Evolutionary conservation across 2,329 filamentous ascomycete genomes (phyloP).

Genomic region (Colletotrichum trifolii): DNA sequence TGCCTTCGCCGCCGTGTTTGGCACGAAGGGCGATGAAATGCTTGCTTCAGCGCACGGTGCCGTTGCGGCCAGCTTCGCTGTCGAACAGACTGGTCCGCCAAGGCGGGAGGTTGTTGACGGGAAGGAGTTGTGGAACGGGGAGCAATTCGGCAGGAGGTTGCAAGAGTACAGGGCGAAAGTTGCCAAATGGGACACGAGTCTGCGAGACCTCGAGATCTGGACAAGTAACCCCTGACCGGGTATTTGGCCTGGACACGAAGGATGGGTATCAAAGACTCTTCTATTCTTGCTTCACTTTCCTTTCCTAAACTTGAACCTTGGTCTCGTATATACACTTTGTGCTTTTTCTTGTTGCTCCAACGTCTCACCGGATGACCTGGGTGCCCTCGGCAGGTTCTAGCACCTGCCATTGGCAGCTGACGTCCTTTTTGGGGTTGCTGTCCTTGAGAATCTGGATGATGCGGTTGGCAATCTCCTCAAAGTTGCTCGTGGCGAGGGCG

Average conservation of each 20-base stretch:
- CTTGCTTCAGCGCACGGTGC: conserved; percentile 26
- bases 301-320: neutral
- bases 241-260: neutral
- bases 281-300: conserved; percentile 9
- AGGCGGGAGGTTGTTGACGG: conserved; percentile 5
- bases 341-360: neutral
- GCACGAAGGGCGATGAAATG: conserved; percentile 4
- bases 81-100: conserved; percentile 26
- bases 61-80: conserved; percentile 29
- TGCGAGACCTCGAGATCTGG: neutral
- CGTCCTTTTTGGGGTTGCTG: conserved; percentile 66
- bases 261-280: conserved; percentile 24
- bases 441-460: conserved; percentile 80
- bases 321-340: neutral
- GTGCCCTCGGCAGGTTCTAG: conserved; percentile 87
- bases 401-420: conserved; percentile 87
- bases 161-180: conserved; percentile 7
- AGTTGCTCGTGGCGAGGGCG: conserved; percentile 90
- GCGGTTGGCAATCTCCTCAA: conserved; percentile 83
- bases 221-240: too few relatives aligned
- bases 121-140: conserved; percentile 22
- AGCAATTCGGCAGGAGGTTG: conserved; percentile 18
- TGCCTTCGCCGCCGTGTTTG: conserved; percentile 2
- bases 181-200: neutral
- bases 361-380: conserved; percentile 49